These are phyloP conservation scores for Debaryomyces psychrophilus DNA, from an alignment of 1,139 yeast species.

Conservation along the genomic window DNA sequence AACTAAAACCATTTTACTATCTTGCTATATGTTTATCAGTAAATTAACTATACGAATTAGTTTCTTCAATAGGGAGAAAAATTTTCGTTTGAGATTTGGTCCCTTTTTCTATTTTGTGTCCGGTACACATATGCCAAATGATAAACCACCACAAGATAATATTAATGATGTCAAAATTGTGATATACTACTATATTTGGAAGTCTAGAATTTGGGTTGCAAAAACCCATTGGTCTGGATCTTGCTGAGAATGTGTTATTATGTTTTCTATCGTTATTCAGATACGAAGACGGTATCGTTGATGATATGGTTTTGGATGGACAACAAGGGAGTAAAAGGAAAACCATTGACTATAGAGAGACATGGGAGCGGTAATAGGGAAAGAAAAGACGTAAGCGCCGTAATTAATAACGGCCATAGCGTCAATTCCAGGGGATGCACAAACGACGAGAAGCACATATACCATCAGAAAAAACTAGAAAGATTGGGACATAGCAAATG, in stretches of 20 bases:
- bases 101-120: constrained; percentile 1
- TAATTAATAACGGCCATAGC: not conserved
- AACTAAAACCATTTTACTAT: constrained; percentile 72
- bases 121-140: constrained; percentile 2
- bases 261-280: not conserved
- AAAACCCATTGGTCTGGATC: not conserved
- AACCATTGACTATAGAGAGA: not conserved
- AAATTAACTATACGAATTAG: not conserved
- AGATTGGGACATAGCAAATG: not conserved
- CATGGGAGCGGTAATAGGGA: not conserved
- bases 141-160: constrained; percentile 5
- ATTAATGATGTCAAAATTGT: not conserved
- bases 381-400: not conserved
- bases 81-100: constrained; percentile 12
- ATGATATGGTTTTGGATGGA: constrained; percentile 2
- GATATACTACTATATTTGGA: constrained; percentile 9
- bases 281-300: not conserved
- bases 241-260: not conserved
- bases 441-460: not conserved
- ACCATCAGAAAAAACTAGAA: not conserved
- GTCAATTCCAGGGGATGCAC: not conserved
- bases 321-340: not conserved
- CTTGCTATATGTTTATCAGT: constrained; percentile 1
- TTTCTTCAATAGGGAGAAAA: constrained; percentile 11
- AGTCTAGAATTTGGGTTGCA: constrained; percentile 7